phyloP scores from a whole-genome alignment of 495 filamentous ascomycete genomes.

The Penicillium paradoxum region DNA sequence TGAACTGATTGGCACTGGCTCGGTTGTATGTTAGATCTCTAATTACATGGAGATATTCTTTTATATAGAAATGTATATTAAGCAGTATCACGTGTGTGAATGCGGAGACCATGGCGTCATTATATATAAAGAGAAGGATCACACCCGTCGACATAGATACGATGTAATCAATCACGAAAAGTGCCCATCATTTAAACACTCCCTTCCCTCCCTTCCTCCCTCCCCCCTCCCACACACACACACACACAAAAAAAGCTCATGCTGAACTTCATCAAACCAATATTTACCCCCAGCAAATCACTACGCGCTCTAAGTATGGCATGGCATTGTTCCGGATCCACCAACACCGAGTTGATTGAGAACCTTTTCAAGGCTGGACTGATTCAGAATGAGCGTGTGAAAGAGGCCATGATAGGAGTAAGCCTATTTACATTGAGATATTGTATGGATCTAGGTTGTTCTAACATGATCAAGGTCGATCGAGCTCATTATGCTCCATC shows the following conservation, averaged over 20 bases:
- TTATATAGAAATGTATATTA: not conserved
- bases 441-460: not conserved
- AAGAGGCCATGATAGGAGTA: slow-evolving; percentile 73
- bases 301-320: slow-evolving; percentile 59
- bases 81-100: not conserved
- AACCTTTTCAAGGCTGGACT: slow-evolving; percentile 70
- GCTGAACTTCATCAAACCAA: not conserved
- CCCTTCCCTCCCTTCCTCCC: not conserved
- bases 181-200: not conserved
- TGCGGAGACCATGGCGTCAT: slow-evolving; percentile 23
- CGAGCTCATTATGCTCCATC: slow-evolving; percentile 73
- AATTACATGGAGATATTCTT: not conserved
- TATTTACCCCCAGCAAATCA: slow-evolving; percentile 4
- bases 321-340: slow-evolving; percentile 76
- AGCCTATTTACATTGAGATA: slow-evolving; percentile 14
- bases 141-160: not conserved
- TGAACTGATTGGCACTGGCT: too few species aligned
- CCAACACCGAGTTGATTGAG: slow-evolving; percentile 72
- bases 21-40: too few species aligned
- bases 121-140: not conserved
- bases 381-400: slow-evolving; percentile 66
- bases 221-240: too few species aligned
- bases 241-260: too few species aligned
- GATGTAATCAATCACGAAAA: not conserved
- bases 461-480: slow-evolving; percentile 60